Conservation (phyloP, 2,329 filamentous ascomycete species). For the Monilinia aucupariae region DNA sequence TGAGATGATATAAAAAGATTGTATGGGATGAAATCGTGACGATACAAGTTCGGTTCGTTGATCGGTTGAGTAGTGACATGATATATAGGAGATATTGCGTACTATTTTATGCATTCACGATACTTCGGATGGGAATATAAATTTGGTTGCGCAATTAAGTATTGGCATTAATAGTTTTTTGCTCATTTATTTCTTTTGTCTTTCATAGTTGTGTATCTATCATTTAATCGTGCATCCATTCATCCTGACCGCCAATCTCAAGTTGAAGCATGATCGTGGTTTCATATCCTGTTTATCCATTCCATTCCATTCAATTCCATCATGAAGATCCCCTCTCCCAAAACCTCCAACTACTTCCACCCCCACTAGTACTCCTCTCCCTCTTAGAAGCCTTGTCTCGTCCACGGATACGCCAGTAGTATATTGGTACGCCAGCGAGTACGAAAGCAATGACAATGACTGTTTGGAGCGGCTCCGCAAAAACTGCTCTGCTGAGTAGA, state of each 20-base stretch:
- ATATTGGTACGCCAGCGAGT: conserved; percentile 75
- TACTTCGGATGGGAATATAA: neutral
- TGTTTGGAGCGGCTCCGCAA: conserved; percentile 87
- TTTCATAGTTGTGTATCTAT: neutral
- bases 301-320: neutral
- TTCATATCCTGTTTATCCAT: neutral
- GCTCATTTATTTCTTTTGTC: neutral
- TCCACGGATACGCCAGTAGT: conserved; percentile 76
- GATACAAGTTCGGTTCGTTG: too few species aligned
- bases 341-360: conserved; percentile 54
- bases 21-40: too few species aligned
- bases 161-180: neutral
- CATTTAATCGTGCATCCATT: neutral
- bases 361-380: conserved; percentile 39
- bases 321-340: conserved; percentile 41
- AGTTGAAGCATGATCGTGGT: neutral
- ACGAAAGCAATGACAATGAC: conserved; percentile 82
- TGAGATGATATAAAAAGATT: too few species aligned
- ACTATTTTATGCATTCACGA: neutral
- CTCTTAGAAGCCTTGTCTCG: conserved; percentile 49
- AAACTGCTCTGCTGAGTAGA: conserved; percentile 78
- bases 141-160: neutral
- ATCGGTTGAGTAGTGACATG: too few species aligned
- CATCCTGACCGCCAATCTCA: neutral
- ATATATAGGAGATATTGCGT: neutral